Base-by-base conservation (phyloP, 495 filamentous ascomycete species). In the Bryoglossum gracile region DNA sequence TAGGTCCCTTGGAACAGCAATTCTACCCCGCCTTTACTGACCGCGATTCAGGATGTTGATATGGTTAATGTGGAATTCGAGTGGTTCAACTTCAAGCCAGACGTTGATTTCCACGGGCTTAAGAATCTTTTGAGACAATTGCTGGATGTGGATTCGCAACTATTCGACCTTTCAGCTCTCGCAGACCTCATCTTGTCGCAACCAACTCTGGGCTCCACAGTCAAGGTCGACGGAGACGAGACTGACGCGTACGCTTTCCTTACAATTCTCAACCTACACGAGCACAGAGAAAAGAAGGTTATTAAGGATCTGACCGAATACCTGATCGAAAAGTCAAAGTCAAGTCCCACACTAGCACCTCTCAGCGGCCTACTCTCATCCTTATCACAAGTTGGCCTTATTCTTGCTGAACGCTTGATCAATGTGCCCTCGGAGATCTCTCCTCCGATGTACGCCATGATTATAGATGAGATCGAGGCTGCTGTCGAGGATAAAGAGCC, bases 31-130 rank as follows among this genome's bases (percentile, higher is more conserved):
- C 40, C n/a, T 38, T 50, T 55, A 53, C 65, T 54, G 52, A 64
- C 51, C 43, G 40, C 41, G 42, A 53, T 35, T 16, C 42, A 94
- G 87, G 86, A 94, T 41, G 80, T 84, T 55, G 83, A 94, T 65
- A 85, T 92, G 64, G 79, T 99, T 51, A 86, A 95, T 64, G 89
- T 96, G 19, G 91, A 96, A 39, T 99, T 99, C 65, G 94, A 97
- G 68, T 95, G 86, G 80, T 97, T 97, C 70, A 92, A 96, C 70
- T 91, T 90, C 50, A 84, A 95, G 57, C 73, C 86, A 4, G 76
- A 83, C 14, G 76, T 91, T 58, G 94, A 99, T 62, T 97, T 97
- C 66, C 89, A 97, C 66, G 94, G 94, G 26, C 71, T 95, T 54
- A 95, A 95, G 65, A 84, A 79, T 19, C 80, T 99, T 6, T 72